Evolutionary conservation across 768 basidiomycete genomes (phyloP).

Genomic region (Mycena chlorophos): DNA sequence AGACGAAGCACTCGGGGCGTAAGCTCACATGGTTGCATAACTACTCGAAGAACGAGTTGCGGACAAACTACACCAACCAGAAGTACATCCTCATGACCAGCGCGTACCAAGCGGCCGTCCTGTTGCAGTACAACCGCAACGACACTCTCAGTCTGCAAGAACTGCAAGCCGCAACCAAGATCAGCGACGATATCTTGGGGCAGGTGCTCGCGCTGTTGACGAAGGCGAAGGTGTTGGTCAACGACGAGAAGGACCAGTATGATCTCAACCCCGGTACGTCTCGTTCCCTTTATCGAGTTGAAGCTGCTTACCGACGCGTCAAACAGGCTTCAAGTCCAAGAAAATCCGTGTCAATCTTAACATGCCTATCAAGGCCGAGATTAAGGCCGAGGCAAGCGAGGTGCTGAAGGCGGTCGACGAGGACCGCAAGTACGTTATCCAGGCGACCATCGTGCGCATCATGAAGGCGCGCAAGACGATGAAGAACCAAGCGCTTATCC

Average conservation of each 20-base stretch:
- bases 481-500: slow-evolving; percentile 89
- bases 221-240: slow-evolving; percentile 87
- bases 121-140: slow-evolving; percentile 89
- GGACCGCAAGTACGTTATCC: slow-evolving; percentile 95
- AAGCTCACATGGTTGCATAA: slow-evolving; percentile 99
- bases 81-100: slow-evolving; percentile 97
- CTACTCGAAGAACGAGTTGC: slow-evolving; percentile 93
- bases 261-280: slow-evolving; percentile 78
- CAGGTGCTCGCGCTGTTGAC: slow-evolving; percentile 52
- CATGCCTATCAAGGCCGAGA: slow-evolving; percentile 90
- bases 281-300: background rate
- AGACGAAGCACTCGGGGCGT: slow-evolving; percentile 81
- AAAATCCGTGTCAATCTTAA: slow-evolving; percentile 92
- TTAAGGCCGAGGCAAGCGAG: slow-evolving; percentile 86
- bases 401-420: slow-evolving; percentile 95
- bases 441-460: slow-evolving; percentile 91
- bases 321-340: slow-evolving; percentile 83
- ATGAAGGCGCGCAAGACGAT: slow-evolving; percentile 96
- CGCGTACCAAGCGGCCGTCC: slow-evolving; percentile 90
- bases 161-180: slow-evolving; percentile 21
- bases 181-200: slow-evolving; percentile 11
- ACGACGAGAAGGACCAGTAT: slow-evolving; percentile 86
- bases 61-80: slow-evolving; percentile 88
- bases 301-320: background rate
- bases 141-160: slow-evolving; percentile 57